Evolutionary conservation across 2,329 filamentous ascomycete genomes (phyloP).

Genomic region (Calonectria pseudoreteaudii): DNA sequence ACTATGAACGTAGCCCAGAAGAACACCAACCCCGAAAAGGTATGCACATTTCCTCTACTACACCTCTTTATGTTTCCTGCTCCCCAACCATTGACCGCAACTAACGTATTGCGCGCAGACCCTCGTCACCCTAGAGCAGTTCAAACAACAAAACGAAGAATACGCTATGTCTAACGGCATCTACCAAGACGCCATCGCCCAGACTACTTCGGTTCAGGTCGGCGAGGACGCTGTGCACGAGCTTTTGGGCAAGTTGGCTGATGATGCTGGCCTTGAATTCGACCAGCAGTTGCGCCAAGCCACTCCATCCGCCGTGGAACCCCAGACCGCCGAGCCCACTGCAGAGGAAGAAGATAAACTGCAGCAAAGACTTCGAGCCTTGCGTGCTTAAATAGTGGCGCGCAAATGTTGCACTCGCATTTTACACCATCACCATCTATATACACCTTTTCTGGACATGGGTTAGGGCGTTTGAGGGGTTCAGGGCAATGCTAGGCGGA

Average conservation of each 20-base stretch:
- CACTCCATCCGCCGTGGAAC: conserved; percentile 68
- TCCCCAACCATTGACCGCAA: not conserved
- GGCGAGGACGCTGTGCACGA: conserved; percentile 88
- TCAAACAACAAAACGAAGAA: conserved; percentile 72
- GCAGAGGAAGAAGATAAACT: conserved; percentile 84
- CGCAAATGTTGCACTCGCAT: not conserved
- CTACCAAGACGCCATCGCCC: conserved; percentile 87
- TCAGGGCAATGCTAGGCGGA: conserved; percentile 26
- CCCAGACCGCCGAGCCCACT: conserved; percentile 73
- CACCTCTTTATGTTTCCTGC: not conserved
- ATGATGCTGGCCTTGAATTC: conserved; percentile 88
- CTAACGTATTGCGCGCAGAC: conserved; percentile 53
- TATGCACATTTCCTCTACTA: conserved; percentile 38
- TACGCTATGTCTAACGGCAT: conserved; percentile 76
- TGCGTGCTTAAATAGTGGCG: conserved; percentile 58
- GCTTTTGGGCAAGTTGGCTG: conserved; percentile 85
- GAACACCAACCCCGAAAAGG: conserved; percentile 69
- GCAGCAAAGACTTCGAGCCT: conserved; percentile 68
- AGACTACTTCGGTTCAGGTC: conserved; percentile 79
- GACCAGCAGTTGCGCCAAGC: conserved; percentile 76
- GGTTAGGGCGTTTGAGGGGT: conserved; percentile 38
- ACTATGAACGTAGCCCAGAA: conserved; percentile 70
- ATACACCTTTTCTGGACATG: conserved; percentile 32
- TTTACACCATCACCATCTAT: conserved; percentile 5
- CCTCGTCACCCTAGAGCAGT: conserved; percentile 70